These are phyloP conservation scores for Excoecaria agallocha DNA, from an alignment of 345 rosid species.

Conservation along the genomic window DNA sequence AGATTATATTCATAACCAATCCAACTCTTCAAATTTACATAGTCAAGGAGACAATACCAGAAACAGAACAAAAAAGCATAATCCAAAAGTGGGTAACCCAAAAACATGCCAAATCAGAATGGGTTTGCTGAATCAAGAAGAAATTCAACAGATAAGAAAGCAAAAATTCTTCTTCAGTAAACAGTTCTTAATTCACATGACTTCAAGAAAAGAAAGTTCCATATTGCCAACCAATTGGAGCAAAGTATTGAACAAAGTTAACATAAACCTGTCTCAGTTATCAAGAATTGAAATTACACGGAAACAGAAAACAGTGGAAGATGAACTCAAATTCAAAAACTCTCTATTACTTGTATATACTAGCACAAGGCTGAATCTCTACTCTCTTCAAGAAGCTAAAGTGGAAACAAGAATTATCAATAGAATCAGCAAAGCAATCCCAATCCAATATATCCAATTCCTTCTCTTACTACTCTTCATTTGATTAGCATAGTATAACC, in stretches of 20 bases:
- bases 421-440: conserved; percentile 8
- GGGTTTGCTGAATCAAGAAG: neutral
- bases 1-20: too few species aligned
- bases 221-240: neutral
- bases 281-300: neutral
- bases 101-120: neutral
- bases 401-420: conserved; percentile 12
- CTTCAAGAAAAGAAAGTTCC: neutral
- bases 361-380: neutral
- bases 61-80: too few species aligned
- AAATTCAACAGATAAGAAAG: neutral
- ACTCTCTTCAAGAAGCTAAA: conserved; percentile 9
- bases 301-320: neutral
- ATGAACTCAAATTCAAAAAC: neutral
- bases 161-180: too few species aligned
- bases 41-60: too few species aligned
- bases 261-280: neutral
- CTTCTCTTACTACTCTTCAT: conserved; percentile 23
- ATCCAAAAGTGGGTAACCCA: too few species aligned
- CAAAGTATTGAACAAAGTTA: too few species aligned
- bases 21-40: too few species aligned
- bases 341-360: neutral
- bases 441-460: conserved; percentile 23
- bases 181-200: neutral
- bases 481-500: conserved; percentile 22